These are phyloP conservation scores for Phytophthora hibernalis DNA, from an alignment of 352 stramenopile species.

Conservation along the genomic window DNA sequence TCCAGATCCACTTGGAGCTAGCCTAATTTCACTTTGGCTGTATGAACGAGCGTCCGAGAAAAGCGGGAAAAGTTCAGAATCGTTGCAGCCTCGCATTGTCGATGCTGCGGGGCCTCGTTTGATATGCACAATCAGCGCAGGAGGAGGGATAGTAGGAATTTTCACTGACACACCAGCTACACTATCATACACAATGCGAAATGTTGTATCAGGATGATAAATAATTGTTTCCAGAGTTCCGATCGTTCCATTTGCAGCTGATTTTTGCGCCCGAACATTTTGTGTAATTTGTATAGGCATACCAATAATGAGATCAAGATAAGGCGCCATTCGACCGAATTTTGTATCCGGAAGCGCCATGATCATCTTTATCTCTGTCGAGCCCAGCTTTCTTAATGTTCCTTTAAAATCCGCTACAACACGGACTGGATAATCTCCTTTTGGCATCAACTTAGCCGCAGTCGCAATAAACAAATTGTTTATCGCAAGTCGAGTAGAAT, in stretches of 20 bases:
- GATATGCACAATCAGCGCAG: neutral
- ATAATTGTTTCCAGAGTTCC: no score
- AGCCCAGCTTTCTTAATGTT: neutral
- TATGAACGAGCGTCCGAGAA: neutral
- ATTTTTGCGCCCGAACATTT: neutral
- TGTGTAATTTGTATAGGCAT: neutral
- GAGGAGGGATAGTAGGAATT: neutral
- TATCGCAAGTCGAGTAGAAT: neutral
- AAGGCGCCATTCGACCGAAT: neutral
- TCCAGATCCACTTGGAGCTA: neutral
- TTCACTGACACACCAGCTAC: neutral
- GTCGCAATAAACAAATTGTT: neutral
- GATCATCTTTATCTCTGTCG: neutral
- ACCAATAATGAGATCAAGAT: neutral
- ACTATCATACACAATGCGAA: neutral
- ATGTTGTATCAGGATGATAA: neutral
- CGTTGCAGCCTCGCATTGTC: neutral
- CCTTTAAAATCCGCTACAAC: neutral
- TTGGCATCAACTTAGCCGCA: neutral
- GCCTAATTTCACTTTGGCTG: neutral
- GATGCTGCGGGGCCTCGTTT: neutral
- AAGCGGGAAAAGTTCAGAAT: neutral
- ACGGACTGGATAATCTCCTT: neutral
- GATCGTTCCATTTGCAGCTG: no score
- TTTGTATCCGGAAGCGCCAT: neutral